Conservation (phyloP, 495 filamentous ascomycete genomes). For the Pseudotulostoma volvatum region DNA sequence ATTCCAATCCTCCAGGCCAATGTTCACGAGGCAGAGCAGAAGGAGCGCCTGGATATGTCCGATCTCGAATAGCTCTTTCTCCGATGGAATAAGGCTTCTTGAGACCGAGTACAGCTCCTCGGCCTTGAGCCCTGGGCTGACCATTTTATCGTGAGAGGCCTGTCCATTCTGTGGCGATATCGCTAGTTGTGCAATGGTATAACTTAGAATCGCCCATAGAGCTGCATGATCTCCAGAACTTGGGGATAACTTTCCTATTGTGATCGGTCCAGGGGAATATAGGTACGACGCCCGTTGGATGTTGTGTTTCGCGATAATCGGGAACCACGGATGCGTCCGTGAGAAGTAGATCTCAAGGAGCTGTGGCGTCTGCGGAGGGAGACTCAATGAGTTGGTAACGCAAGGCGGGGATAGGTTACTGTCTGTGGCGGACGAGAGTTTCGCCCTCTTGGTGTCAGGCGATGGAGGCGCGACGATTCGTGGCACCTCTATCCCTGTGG, state of each 20-base stretch:
- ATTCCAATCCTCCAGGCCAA: slow-evolving; percentile 35
- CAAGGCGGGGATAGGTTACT: slow-evolving; percentile 5
- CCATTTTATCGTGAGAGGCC: slow-evolving; percentile 6
- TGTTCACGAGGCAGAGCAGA: slow-evolving; percentile 41
- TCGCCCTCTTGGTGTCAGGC: slow-evolving; percentile 15
- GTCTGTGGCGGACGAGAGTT: slow-evolving; percentile 5
- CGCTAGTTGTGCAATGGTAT: slow-evolving; percentile 32
- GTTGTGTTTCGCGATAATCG: slow-evolving; percentile 53
- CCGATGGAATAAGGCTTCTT: slow-evolving; percentile 41
- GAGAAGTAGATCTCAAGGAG: slow-evolving; percentile 58
- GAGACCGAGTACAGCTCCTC: slow-evolving; percentile 40
- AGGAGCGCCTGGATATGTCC: slow-evolving; percentile 51
- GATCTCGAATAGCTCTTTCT: slow-evolving; percentile 38
- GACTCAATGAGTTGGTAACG: slow-evolving; percentile 9
- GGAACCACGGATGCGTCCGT: slow-evolving; percentile 57
- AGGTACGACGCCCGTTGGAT: slow-evolving; percentile 37
- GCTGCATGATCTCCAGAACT: slow-evolving; percentile 44
- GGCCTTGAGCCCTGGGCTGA: slow-evolving; percentile 11
- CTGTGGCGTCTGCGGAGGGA: slow-evolving; percentile 46
- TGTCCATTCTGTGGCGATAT: slow-evolving; percentile 13
- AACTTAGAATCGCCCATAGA: slow-evolving; percentile 45
- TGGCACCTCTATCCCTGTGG: slow-evolving; percentile 16
- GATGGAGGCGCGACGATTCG: slow-evolving; percentile 17
- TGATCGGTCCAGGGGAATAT: slow-evolving; percentile 31
- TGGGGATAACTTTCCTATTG: slow-evolving; percentile 22